These are phyloP conservation scores for Suillus brevipes DNA, from an alignment of 768 basidiomycete species.

Conservation along the genomic window DNA sequence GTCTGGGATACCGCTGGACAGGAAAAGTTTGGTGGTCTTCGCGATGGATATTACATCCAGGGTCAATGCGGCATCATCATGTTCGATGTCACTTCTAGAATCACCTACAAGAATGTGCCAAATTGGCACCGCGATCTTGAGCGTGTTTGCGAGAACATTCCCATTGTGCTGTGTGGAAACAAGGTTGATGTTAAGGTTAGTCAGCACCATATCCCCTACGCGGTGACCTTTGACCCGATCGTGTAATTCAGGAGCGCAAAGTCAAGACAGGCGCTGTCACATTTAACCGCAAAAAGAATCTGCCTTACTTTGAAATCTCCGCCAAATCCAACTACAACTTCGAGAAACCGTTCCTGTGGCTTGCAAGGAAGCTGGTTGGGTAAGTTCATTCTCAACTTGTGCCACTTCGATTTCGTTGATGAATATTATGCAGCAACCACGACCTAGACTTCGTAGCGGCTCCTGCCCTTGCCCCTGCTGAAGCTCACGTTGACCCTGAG, in stretches of 20 bases:
- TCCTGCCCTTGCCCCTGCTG: slow-evolving; percentile 92
- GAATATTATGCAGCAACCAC: slow-evolving; percentile 58
- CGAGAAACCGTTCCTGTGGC: slow-evolving; percentile 99
- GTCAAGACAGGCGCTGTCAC: slow-evolving; percentile 98
- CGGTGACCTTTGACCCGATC: slow-evolving; percentile 12
- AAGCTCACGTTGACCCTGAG: slow-evolving; percentile 76
- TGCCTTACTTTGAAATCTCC: slow-evolving; percentile 99
- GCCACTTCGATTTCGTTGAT: background rate
- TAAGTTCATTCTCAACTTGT: slow-evolving; percentile 38
- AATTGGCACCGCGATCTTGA: slow-evolving; percentile 99
- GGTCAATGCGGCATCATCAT: slow-evolving; percentile 99
- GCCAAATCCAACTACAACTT: slow-evolving; percentile 99
- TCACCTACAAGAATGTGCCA: slow-evolving; percentile 99
- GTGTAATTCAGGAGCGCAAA: slow-evolving; percentile 83
- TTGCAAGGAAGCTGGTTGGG: slow-evolving; percentile 97
- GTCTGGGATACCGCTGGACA: slow-evolving; percentile 99
- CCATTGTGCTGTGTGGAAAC: slow-evolving; percentile 98
- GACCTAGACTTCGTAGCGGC: slow-evolving; percentile 94
- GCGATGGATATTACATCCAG: slow-evolving; percentile 95
- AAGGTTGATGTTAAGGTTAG: slow-evolving; percentile 98
- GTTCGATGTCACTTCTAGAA: slow-evolving; percentile 99
- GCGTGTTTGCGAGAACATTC: slow-evolving; percentile 99
- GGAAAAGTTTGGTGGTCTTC: slow-evolving; percentile 99
- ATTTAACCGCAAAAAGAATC: slow-evolving; percentile 99
- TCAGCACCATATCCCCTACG: slow-evolving; percentile 4